These are phyloP conservation scores for Solanum chilense DNA, from an alignment of 257 asterid genomes.

Conservation along the genomic window DNA sequence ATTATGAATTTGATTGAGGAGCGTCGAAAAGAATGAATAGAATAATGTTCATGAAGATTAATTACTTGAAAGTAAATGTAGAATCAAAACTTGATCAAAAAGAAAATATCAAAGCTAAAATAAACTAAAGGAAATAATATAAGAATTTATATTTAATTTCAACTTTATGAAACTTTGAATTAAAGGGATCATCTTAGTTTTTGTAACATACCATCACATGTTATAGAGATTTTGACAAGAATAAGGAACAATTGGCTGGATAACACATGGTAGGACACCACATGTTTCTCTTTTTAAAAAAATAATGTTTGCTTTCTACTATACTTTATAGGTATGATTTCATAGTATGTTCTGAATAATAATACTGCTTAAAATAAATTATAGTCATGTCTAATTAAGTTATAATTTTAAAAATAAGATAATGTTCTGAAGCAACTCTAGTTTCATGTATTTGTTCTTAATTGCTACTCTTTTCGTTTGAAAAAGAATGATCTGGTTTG, in stretches of 20 bases:
- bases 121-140: neutral
- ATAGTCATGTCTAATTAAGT: neutral
- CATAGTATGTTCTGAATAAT: neutral
- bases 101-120: no score
- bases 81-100: neutral
- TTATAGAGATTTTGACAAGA: neutral
- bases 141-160: neutral
- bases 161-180: neutral
- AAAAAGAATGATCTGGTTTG: no score
- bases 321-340: neutral
- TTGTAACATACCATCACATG: neutral
- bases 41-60: neutral
- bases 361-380: neutral
- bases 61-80: neutral
- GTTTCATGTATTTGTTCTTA: neutral
- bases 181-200: neutral
- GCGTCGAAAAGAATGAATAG: neutral
- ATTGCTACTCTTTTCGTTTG: accelerated
- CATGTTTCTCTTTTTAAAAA: neutral
- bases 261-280: neutral
- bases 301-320: neutral
- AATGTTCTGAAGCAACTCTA: neutral
- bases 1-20: neutral
- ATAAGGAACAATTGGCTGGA: neutral
- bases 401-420: neutral